Conservation (phyloP, 2,329 filamentous ascomycete species). For the Monilinia fructicola region DNA sequence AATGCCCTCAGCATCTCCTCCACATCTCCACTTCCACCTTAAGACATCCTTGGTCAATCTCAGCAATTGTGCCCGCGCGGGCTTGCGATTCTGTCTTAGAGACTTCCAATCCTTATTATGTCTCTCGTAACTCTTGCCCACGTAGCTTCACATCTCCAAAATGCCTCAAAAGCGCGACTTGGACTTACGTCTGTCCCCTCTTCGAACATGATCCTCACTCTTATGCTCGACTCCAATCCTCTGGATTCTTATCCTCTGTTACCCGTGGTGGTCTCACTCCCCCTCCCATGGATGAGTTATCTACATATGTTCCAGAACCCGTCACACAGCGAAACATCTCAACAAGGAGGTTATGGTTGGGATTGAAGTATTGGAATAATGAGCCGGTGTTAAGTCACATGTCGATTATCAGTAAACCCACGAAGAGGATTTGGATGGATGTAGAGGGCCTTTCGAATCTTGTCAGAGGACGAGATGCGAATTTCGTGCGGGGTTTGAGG, state of each 20-base stretch:
- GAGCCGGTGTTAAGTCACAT: slow-evolving; percentile 66
- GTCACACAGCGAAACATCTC: slow-evolving; percentile 61
- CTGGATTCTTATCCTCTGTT: slow-evolving; percentile 68
- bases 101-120: slow-evolving; percentile 47
- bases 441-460: slow-evolving; percentile 56
- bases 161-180: slow-evolving; percentile 67
- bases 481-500: slow-evolving; percentile 62
- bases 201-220: slow-evolving; percentile 63
- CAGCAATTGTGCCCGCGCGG: slow-evolving; percentile 33
- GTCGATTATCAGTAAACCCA: slow-evolving; percentile 66
- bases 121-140: slow-evolving; percentile 69
- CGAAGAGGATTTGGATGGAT: slow-evolving; percentile 62
- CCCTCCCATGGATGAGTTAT: slow-evolving; percentile 50
- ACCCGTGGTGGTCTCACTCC: slow-evolving; percentile 62
- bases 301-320: slow-evolving; percentile 50
- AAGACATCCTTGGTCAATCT: slow-evolving; percentile 18
- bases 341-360: slow-evolving; percentile 65
- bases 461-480: slow-evolving; percentile 56
- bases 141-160: slow-evolving; percentile 73
- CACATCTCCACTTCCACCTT: slow-evolving; percentile 4
- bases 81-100: slow-evolving; percentile 25
- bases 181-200: slow-evolving; percentile 68
- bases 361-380: slow-evolving; percentile 73
- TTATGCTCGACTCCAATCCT: slow-evolving; percentile 64
- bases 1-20: neutral